A percentile compares a stretch with the other conserved stretches of the same genome.
phyloP scores from a whole-genome alignment of 352 stramenopile species.

The Vaucheria bursata region DNA sequence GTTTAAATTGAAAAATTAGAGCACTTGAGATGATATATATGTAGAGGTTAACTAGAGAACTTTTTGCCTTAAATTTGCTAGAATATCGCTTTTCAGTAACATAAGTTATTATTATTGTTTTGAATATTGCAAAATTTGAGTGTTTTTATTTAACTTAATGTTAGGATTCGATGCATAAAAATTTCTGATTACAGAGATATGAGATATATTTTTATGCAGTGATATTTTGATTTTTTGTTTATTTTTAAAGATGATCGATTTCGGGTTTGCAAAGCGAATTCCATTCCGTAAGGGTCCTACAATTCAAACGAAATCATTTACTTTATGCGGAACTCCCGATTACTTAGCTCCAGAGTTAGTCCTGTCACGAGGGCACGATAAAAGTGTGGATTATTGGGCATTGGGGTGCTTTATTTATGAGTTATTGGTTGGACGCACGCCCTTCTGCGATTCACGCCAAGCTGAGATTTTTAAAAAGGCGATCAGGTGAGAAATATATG shows the following conservation, averaged over 20 bases:
- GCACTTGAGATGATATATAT: too few relatives aligned
- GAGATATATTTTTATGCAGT: too few relatives aligned
- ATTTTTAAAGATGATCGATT: slow-evolving; percentile 93
- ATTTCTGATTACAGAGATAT: too few relatives aligned
- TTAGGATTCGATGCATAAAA: too few relatives aligned
- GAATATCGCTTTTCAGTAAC: too few relatives aligned
- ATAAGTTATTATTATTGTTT: background rate
- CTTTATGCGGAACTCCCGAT: slow-evolving; percentile 78
- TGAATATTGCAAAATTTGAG: too few relatives aligned
- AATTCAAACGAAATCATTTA: slow-evolving; percentile 72
- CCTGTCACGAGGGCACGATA: slow-evolving; percentile 61
- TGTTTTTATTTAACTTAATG: too few relatives aligned
- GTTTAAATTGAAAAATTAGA: too few relatives aligned
- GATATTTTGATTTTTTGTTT: too few relatives aligned
- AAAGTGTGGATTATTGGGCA: slow-evolving; percentile 76
- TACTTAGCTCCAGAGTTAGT: slow-evolving; percentile 84
- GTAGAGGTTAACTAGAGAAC: too few relatives aligned
- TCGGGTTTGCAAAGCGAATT: slow-evolving; percentile 87
- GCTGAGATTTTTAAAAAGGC: slow-evolving; percentile 48
- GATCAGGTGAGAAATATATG: slow-evolving; percentile 38
- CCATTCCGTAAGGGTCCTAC: slow-evolving; percentile 56
- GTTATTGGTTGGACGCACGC: slow-evolving; percentile 71
- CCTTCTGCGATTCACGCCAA: slow-evolving; percentile 57
- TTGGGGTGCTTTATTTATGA: slow-evolving; percentile 87
- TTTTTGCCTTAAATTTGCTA: too few relatives aligned